Evolutionary conservation across 192 early-diverging fungal genomes (phyloP), one percentile per base, ranked within the genome.

Genomic region (Gryganskiella cystojenkinii): DNA sequence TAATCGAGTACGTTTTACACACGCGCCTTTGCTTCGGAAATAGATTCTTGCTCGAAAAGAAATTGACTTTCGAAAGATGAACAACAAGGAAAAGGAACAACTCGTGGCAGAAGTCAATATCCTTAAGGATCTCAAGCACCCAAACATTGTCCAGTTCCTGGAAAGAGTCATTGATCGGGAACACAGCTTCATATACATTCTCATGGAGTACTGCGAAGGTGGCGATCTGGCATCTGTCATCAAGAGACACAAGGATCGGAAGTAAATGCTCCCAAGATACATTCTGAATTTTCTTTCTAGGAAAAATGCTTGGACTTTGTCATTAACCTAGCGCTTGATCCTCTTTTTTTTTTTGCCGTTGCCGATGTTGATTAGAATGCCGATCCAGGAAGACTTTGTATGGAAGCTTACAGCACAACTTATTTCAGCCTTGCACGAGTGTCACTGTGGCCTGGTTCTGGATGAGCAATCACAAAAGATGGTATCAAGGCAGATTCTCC

Each of bases 121-220:
- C 56, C 67, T 92, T 17, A 71, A 90, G 49, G 90, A 93, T 56
- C 85, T 92, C 15, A 81, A 86, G 31, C 92, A 93, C 57, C 89
- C 89, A 17, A 86, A 92, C 61, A 93, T 93, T 60, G 92, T 93
- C 19, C 83, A 90, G 13, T 93, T 92, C 64, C 84, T 88, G 67
- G 89, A 91, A 57, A 80, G 92, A 8, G 83, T 85, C 34, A 88
- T 93, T 13, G 91, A 93, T 72, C 71, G 85, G 34, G 82, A 84
- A 25, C 85, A 87, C 64, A 87, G 75, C 59, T 74, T 89, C 69
- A 92, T 93, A 11, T 91, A 92, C 72, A 93, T 93, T 51, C 81
- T 92, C 44, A 93, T 93, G 92, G 91, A 92, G 61, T 91, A 91
- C 73, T 92, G 91, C 61, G 91, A 92, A 71, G 90, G 90, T 37